These are phyloP conservation scores for Sesbania bispinosa DNA, from an alignment of 306 rosid genomes.

Conservation along the genomic window DNA sequence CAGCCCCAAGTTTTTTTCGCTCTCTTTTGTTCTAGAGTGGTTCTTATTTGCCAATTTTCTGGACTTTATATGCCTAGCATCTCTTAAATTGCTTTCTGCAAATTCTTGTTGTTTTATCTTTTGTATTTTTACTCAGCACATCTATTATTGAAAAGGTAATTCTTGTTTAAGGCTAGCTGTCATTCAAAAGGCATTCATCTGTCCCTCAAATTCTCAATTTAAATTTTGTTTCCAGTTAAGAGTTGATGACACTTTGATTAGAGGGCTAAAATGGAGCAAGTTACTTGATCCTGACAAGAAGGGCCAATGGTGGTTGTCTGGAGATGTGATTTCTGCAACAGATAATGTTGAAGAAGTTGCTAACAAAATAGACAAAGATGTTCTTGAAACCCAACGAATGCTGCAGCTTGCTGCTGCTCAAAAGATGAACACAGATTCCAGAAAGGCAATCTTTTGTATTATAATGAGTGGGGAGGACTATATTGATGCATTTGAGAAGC, in stretches of 20 bases:
- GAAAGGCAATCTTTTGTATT: constrained; percentile 90
- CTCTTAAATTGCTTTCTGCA: background rate
- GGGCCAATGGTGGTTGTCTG: constrained; percentile 94
- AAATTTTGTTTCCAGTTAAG: constrained; percentile 54
- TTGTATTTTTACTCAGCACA: background rate
- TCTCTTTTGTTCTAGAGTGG: background rate
- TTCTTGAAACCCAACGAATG: constrained; percentile 76
- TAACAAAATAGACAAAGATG: constrained; percentile 73
- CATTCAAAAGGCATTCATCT: constrained; percentile 2
- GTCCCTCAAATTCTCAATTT: background rate
- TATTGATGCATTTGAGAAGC: constrained; percentile 92
- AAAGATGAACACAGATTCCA: constrained; percentile 89
- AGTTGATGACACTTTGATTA: constrained; percentile 56
- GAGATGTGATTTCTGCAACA: constrained; percentile 45
- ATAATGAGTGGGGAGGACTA: constrained; percentile 94
- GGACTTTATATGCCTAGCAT: background rate
- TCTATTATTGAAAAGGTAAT: background rate
- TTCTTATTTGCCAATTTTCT: background rate
- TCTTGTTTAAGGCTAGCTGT: background rate
- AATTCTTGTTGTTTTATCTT: background rate
- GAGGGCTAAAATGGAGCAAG: constrained; percentile 88
- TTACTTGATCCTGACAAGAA: constrained; percentile 80
- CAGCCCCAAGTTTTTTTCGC: background rate
- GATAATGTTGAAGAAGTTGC: constrained; percentile 68
- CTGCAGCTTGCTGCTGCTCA: constrained; percentile 86